Evolutionary conservation across 768 basidiomycete genomes (phyloP).

Genomic region (Lenzites betulinus): DNA sequence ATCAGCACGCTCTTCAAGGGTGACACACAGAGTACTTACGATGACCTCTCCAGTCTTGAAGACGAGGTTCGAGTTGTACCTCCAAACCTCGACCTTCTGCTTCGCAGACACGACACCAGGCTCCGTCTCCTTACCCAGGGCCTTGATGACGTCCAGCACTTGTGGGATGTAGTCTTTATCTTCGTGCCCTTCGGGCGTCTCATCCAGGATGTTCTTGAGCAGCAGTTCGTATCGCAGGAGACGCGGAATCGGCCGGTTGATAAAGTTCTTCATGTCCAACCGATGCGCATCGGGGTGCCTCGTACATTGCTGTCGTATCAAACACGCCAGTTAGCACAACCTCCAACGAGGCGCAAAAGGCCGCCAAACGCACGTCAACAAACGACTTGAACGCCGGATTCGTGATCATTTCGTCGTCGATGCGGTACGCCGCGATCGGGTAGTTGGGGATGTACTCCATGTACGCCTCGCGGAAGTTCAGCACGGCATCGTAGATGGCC

Average conservation of each 20-base stretch:
- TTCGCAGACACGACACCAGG: constrained; percentile 85
- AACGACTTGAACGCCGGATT: constrained; percentile 82
- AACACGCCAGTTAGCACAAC: not conserved
- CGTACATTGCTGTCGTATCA: constrained; percentile 40
- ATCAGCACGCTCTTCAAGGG: not conserved
- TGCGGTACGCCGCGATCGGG: constrained; percentile 85
- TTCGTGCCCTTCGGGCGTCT: constrained; percentile 73
- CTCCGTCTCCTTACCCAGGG: constrained; percentile 84
- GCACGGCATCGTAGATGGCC: constrained; percentile 81
- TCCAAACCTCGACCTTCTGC: constrained; percentile 88
- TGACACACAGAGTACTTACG: constrained; percentile 36
- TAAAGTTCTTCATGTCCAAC: constrained; percentile 91
- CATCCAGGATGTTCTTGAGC: constrained; percentile 76
- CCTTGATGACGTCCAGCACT: constrained; percentile 84
- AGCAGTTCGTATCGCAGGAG: constrained; percentile 87
- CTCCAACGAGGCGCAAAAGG: not conserved
- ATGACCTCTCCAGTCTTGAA: constrained; percentile 80
- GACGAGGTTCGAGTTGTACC: constrained; percentile 75
- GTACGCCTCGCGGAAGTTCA: constrained; percentile 92
- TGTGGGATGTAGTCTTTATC: constrained; percentile 82
- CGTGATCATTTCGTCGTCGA: constrained; percentile 84
- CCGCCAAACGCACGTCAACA: constrained; percentile 62
- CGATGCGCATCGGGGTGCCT: constrained; percentile 78
- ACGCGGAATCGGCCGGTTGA: constrained; percentile 89
- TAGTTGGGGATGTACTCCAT: constrained; percentile 93